phyloP scores from a whole-genome alignment of 257 asterid species.

The Gentiana dahurica region DNA sequence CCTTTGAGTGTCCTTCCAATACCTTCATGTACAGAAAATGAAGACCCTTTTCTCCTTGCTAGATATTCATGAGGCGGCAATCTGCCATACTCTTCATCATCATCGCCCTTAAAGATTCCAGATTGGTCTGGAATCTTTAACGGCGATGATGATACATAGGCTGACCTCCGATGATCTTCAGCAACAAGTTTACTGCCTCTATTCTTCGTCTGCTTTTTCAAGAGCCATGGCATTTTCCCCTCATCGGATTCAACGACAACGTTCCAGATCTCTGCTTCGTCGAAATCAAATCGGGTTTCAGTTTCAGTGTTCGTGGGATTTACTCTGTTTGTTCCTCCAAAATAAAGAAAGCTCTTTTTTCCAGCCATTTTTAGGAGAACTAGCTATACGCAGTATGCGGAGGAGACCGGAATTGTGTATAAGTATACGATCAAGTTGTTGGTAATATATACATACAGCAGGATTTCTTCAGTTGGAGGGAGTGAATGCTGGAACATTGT shows the following conservation, averaged over 20 bases:
- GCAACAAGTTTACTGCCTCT: background rate
- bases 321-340: slow-evolving; percentile 20
- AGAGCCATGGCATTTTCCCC: slow-evolving; percentile 19
- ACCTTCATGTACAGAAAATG: slow-evolving; percentile 67
- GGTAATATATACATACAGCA: too few relatives aligned
- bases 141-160: slow-evolving; percentile 42
- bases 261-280: slow-evolving; percentile 58
- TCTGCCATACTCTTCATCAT: slow-evolving; percentile 22
- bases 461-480: too few relatives aligned
- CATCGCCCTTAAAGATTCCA: slow-evolving; percentile 29
- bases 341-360: slow-evolving; percentile 32
- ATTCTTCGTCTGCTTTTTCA: slow-evolving; percentile 19
- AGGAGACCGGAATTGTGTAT: too few relatives aligned
- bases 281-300: slow-evolving; percentile 33
- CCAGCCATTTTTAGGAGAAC: slow-evolving; percentile 33
- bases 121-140: slow-evolving; percentile 76
- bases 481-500: too few relatives aligned
- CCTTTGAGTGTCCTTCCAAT: slow-evolving; percentile 34
- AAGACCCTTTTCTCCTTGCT: slow-evolving; percentile 61
- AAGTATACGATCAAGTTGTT: too few relatives aligned
- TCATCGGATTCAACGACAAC: slow-evolving; percentile 10
- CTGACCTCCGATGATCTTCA: background rate
- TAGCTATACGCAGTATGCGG: too few relatives aligned
- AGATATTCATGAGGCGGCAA: slow-evolving; percentile 85
- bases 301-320: slow-evolving; percentile 19